Base-by-base conservation (phyloP, 1,139 yeast genomes). In the Trichomonascaceae sp. region DNA sequence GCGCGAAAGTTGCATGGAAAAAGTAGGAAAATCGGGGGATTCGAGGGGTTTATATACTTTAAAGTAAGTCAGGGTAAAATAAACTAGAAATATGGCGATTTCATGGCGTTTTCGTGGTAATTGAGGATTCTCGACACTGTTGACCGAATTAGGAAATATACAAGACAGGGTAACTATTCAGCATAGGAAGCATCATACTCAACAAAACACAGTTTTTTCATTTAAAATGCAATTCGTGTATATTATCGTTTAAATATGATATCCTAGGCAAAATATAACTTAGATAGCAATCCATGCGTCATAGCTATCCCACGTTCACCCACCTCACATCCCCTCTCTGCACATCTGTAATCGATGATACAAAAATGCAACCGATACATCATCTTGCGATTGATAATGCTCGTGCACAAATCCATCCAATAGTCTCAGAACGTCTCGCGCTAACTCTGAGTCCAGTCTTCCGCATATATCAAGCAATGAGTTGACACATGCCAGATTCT, bases 301-400 rank as follows among this genome's bases (percentile, higher is more conserved):
- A n/a, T n/a, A n/a, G n/a, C n/a, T n/a, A n/a, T n/a, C n/a, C n/a
- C n/a, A n/a, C n/a, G n/a, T n/a, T n/a, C n/a, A n/a, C n/a, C n/a
- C n/a, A n/a, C 9, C 41, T 36, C 41, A 46, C 43, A 46, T 46
- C 43, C 27, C 38, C n/a, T 36, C 49, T 18, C 27, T 39, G 43
- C 49, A 46, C 22, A 46, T 30, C 39, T 39, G 45, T 45, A 48
- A n/a, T 24, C 43, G 41, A 36, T 48, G 50, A 18, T 39, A 48
- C 13, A 48, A 22, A 43, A 48, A 48, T 22, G 50, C 50, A 18
- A 48, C 39, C 19, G 45, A 48, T 3, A 48, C 50, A 19, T 48
- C 45, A 13, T 48, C 50, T 10, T 48, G 45, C 13, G 44, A 17
- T 15, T 44, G 46, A 27, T 48, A 48, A 19, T 48, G 22, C 27